Base-by-base conservation (phyloP, 768 basidiomycete species). In the Mrakia hoshinonis region DNA sequence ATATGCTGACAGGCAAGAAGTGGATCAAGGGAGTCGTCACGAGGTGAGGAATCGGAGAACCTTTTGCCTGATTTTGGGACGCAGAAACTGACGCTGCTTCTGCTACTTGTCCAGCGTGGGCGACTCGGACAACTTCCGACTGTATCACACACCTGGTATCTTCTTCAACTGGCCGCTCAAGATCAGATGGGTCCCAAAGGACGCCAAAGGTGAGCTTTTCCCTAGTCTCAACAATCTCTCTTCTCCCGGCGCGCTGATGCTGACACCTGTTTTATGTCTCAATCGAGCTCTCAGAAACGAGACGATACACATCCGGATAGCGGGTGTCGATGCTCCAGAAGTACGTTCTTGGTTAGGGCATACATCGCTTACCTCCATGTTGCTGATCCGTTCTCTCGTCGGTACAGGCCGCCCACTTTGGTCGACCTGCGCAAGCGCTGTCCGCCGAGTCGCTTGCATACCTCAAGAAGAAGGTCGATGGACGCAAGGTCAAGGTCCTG, bases 361-460 rank as follows among this genome's bases (percentile, higher is more conserved):
- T 64, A 34, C 38, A n/a, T n/a, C 29, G 22, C 11, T n/a, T 64
- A 26, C n/a, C n/a, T 4, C n/a, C 13, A 31, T 31, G 22, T 7
- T 43, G 61, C 22, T 20, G n/a, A 18, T 12, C 24, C 4, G 4
- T 49, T 34, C 65, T 15, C n/a, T 36, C 24, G 10, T n/a, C n/a
- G n/a, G n/a, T n/a, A n/a, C 46, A 66, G 69, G 69, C 62, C 3
- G 69, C 69, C 36, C 69, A 70, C 49, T 70, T 70, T 24, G 69
- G 69, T 26, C 69, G 69, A 13, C 69, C 69, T 6, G 69, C 69
- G 18, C 69, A 70, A 43, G 61, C 69, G n/a, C 69, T 70, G 1
- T 70, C 69, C 2, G 69, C 69, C 11, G 69, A 70, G 18, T 60
- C 69, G 0, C 36, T 70, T 9, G 29, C 26, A 38, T 70, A 54